Evolutionary conservation across 140 eudicot genomes (phyloP), one percentile per base, ranked within the genome.

Genomic region (Bidens hawaiensis): DNA sequence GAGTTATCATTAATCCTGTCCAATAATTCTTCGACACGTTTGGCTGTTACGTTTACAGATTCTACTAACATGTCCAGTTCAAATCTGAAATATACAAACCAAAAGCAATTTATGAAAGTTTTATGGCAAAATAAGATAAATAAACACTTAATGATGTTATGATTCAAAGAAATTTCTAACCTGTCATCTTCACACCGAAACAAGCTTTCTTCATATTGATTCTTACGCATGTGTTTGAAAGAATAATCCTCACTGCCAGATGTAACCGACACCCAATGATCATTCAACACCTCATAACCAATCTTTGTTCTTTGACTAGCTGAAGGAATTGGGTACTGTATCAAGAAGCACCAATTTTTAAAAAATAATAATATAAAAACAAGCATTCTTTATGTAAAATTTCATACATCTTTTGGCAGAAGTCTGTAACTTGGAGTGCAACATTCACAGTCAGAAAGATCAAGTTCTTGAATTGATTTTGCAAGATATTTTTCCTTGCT

Each of bases 161-260:
- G 57, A 42, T 33, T 57, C 58, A 53, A 23, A 49, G 34, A 19
- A 56, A 50, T 30, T 56, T 17, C 41, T 17, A 51, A 88, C 99
- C 99, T 83, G 73, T 94, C 99, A 76, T 94, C 99, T 82, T 94
- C 99, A 78, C 99, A 94, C 61, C 95, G 88, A 74, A 88, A 94
- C 67, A 94, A 84, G 74, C 95, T 88, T 74, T 94, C 99, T 76
- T 94, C 99, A 26, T 88, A 94, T 69, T 94, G 99, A 72, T 94
- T 94, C 70, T 90, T 83, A 46, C 95, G 96, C 99, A 94, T 94
- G 74, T 94, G 99, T 76, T 94, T 94, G 61, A 94, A 94, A 48
- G 99, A 94, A 82, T 88, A 88, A 72, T 94, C 99, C 72, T 94
- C 99, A 64, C 99, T 94, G 71, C 99, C 99, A 28, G 99, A 94